Conservation (phyloP, 805 yeast genomes). For the Helenozyma baotianmanensis region DNA sequence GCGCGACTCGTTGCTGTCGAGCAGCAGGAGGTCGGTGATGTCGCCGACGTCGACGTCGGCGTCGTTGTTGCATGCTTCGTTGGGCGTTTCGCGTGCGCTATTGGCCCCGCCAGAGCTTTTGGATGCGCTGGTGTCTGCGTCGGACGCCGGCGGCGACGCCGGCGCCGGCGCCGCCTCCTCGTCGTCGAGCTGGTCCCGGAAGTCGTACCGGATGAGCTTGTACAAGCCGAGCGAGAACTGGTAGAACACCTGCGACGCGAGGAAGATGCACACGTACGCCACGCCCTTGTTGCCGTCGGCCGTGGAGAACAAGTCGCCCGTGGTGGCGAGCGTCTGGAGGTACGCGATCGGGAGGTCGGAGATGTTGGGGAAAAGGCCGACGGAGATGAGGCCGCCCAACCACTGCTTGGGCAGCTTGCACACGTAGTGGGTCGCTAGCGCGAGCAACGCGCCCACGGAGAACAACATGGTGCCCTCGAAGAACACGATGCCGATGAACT, state of each 20-base stretch:
- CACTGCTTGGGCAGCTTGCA: constrained; percentile 67
- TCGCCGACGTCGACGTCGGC: too few relatives aligned
- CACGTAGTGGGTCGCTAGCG: constrained; percentile 39
- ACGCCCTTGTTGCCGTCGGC: constrained; percentile 70
- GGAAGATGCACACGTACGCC: constrained; percentile 76
- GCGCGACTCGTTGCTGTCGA: too few relatives aligned
- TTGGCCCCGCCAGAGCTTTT: too few relatives aligned
- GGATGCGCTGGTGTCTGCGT: too few relatives aligned
- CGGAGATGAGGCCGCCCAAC: constrained; percentile 71
- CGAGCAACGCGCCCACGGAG: constrained; percentile 44
- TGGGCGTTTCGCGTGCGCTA: too few relatives aligned
- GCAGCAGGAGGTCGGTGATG: too few relatives aligned
- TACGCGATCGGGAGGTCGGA: constrained; percentile 86
- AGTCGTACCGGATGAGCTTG: constrained; percentile 66
- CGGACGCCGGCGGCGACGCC: neutral
- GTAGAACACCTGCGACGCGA: constrained; percentile 60
- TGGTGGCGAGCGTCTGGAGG: constrained; percentile 63
- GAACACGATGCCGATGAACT: constrained; percentile 61
- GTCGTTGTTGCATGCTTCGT: too few relatives aligned
- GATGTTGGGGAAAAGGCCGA: constrained; percentile 73
- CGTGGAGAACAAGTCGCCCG: constrained; percentile 49
- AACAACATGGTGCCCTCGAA: constrained; percentile 48
- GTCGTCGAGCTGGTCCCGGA: constrained; percentile 35
- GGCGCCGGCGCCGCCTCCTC: neutral
- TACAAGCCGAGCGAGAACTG: constrained; percentile 77